Percentiles rank a stretch among this genome's conserved stretches.
phyloP scores from a whole-genome alignment of 192 early-diverging fungal genomes.

The Diversispora eburnea region DNA sequence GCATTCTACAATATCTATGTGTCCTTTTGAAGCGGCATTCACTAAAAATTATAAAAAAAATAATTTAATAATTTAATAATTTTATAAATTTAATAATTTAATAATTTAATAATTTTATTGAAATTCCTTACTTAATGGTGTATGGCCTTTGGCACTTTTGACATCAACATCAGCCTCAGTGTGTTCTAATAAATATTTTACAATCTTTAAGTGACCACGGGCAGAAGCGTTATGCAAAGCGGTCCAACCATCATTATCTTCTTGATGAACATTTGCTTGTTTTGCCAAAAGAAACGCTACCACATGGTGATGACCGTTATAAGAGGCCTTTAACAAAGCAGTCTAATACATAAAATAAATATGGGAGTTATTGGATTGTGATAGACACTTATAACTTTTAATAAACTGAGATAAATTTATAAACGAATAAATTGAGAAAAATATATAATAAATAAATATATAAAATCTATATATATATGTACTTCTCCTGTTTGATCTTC shows the following conservation, averaged over 20 bases:
- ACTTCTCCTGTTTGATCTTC: constrained; percentile 68
- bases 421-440: constrained; percentile 1
- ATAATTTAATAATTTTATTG: constrained; percentile 1
- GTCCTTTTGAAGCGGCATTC: constrained; percentile 68
- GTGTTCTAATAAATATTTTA: constrained; percentile 55
- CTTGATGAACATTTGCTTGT: constrained; percentile 58
- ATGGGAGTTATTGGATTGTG: too few species aligned
- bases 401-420: not conserved
- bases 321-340: constrained; percentile 69
- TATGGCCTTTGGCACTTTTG: constrained; percentile 59
- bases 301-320: constrained; percentile 57
- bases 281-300: constrained; percentile 56
- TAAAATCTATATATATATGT: constrained; percentile 13
- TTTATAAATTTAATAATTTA: not conserved
- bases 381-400: not conserved
- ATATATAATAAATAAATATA: not conserved
- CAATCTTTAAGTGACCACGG: constrained; percentile 56
- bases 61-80: not conserved
- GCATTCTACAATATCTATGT: constrained; percentile 59
- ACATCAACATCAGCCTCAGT: constrained; percentile 58
- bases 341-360: constrained; percentile 41
- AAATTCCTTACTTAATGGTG: constrained; percentile 59
- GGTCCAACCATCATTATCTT: constrained; percentile 77
- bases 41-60: constrained; percentile 42
- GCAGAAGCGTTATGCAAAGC: constrained; percentile 76